Percentiles rank a stretch among this genome's conserved stretches.
These are phyloP conservation scores for Arthrinium phaeospermum DNA, from an alignment of 2,329 filamentous ascomycete species.

Conservation along the genomic window DNA sequence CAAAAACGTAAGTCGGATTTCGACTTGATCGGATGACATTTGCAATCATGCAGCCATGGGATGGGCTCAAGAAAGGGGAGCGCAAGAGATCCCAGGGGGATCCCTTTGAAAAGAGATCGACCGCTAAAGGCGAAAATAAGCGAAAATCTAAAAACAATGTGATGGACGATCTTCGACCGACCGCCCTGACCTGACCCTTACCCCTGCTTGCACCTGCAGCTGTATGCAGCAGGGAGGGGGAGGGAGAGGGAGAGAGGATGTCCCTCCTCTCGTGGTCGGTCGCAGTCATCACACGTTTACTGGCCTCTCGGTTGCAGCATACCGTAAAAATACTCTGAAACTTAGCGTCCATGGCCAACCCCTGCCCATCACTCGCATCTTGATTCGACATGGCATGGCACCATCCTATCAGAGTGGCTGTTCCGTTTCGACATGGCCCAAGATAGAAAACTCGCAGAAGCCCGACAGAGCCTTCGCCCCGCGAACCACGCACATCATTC, in stretches of 20 bases:
- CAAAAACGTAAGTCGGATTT: not conserved
- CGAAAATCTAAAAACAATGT: not conserved
- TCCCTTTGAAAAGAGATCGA: not conserved
- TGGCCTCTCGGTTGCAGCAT: not conserved
- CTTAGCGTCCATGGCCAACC: not conserved
- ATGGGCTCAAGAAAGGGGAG: too few relatives aligned
- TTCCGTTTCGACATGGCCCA: constrained; percentile 14
- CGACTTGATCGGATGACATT: not conserved
- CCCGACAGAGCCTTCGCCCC: not conserved
- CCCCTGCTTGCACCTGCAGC: not conserved
- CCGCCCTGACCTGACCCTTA: not conserved
- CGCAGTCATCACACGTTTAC: not conserved
- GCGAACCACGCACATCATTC: not conserved
- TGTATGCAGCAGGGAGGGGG: not conserved
- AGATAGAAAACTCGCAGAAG: constrained; percentile 2
- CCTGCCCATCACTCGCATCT: not conserved
- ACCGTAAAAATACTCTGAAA: constrained; percentile 15
- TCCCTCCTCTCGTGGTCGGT: not conserved
- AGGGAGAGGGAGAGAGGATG: not conserved
- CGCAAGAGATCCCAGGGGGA: not conserved
- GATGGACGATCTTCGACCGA: not conserved
- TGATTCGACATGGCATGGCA: not conserved
- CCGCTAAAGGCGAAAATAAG: not conserved
- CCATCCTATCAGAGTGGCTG: constrained; percentile 8
- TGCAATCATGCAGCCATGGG: too few relatives aligned